Evolutionary conservation across 2,329 filamentous ascomycete species (phyloP).

Genomic region (Geoglossum cookeanum): DNA sequence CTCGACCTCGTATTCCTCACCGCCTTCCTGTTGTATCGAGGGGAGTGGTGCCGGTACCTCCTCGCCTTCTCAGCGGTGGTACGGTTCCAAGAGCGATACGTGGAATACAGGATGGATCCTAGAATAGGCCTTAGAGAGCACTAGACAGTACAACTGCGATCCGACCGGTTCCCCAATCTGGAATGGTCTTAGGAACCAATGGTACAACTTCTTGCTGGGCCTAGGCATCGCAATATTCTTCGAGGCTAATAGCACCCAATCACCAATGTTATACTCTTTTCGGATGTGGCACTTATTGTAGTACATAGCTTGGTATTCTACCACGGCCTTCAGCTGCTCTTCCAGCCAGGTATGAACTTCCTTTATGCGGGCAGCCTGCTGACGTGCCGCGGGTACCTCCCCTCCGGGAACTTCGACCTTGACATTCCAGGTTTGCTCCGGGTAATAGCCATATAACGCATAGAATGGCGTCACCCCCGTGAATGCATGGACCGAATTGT

Average conservation of each 20-base stretch:
- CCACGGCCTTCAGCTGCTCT: background rate
- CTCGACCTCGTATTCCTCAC: background rate
- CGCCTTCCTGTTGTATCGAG: background rate
- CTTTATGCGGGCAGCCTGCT: background rate
- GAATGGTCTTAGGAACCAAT: slow-evolving; percentile 1
- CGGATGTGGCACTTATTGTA: slow-evolving; percentile 3
- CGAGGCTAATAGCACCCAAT: background rate
- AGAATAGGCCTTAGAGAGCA: background rate
- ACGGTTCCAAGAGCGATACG: slow-evolving; percentile 1
- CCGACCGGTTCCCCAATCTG: background rate
- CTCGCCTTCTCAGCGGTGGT: background rate
- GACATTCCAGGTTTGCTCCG: slow-evolving; percentile 5
- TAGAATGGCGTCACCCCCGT: slow-evolving; percentile 9
- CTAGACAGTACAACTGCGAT: background rate
- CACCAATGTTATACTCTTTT: background rate
- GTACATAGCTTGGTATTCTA: background rate
- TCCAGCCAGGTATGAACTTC: no score
- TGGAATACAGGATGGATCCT: background rate
- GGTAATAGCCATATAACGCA: slow-evolving; percentile 6
- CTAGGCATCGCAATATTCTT: background rate
- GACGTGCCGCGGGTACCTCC: background rate
- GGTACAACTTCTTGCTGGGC: background rate
- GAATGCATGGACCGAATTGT: slow-evolving; percentile 4
- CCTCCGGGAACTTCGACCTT: background rate
- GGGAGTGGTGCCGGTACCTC: background rate